Conservation (phyloP, 2,329 filamentous ascomycete species). For the Colletotrichum trifolii region DNA sequence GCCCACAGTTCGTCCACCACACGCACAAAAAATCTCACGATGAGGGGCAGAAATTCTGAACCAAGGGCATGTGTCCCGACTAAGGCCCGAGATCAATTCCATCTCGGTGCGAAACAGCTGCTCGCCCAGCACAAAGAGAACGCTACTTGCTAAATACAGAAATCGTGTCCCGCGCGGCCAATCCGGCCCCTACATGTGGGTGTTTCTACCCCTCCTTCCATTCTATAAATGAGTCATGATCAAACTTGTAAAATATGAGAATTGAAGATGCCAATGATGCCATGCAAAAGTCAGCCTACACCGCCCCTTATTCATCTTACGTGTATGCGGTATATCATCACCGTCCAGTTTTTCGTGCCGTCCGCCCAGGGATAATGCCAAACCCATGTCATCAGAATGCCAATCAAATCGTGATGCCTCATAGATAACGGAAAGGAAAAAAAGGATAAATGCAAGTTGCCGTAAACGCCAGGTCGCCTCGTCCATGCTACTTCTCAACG, state of each 20-base stretch:
- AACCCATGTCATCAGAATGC: conserved; percentile 5
- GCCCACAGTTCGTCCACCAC: conserved; percentile 5
- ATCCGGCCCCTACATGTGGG: not conserved
- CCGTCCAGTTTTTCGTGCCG: conserved; percentile 12
- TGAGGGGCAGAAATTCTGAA: conserved; percentile 5
- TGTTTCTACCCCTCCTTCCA: not conserved
- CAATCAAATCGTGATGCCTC: not conserved
- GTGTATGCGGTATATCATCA: conserved; percentile 29
- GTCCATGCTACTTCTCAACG: conserved; percentile 26
- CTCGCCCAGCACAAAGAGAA: not conserved
- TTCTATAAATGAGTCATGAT: conserved; percentile 28
- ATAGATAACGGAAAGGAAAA: not conserved
- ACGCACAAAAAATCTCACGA: conserved; percentile 22
- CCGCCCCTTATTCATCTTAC: conserved; percentile 17
- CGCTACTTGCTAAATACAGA: not conserved
- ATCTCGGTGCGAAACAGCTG: not conserved
- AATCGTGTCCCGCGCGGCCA: not conserved
- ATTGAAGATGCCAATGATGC: conserved; percentile 15
- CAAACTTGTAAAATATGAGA: conserved; percentile 4
- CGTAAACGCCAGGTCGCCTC: conserved; percentile 19
- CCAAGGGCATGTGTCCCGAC: too few species aligned
- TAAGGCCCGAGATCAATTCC: not conserved
- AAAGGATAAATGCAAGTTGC: conserved; percentile 3
- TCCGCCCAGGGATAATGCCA: conserved; percentile 4
- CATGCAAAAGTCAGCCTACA: conserved; percentile 24